Conservation (phyloP, 345 rosid genomes). For the Pistacia integerrima region DNA sequence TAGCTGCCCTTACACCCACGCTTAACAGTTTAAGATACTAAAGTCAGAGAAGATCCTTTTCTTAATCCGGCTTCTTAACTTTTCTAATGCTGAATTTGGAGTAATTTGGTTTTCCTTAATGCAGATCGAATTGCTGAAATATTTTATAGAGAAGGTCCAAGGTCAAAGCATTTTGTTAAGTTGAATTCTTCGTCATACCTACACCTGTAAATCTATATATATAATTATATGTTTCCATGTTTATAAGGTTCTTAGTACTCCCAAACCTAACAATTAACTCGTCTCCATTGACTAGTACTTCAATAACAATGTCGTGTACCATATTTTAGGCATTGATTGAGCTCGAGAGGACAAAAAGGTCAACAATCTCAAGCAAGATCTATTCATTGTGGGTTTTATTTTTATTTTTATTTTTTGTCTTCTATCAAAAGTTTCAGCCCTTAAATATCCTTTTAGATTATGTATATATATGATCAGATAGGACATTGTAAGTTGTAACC, state of each 20-base stretch:
- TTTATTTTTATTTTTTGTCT: neutral
- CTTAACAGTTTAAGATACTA: too few species aligned
- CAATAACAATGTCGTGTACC: neutral
- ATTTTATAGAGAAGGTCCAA: neutral
- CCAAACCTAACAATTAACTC: constrained; percentile 14
- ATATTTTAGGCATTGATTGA: constrained; percentile 4
- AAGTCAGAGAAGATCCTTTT: too few species aligned
- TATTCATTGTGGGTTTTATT: neutral
- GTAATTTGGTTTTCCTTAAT: neutral
- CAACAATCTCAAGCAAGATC: constrained; percentile 20
- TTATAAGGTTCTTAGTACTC: neutral
- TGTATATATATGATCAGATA: neutral
- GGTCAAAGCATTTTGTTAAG: constrained; percentile 10
- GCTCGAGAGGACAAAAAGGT: neutral
- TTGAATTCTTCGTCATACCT: neutral
- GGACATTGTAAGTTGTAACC: neutral
- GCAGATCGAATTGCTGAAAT: constrained; percentile 5
- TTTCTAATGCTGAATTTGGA: too few species aligned
- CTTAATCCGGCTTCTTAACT: too few species aligned
- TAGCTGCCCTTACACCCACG: neutral
- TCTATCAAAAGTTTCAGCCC: neutral
- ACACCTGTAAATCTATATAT: too few species aligned
- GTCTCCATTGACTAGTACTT: constrained; percentile 2
- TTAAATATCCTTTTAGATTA: constrained; percentile 3
- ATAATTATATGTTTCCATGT: neutral